These are phyloP conservation scores for Trichoderma asperellum DNA, from an alignment of 2,329 filamentous ascomycete species.

Conservation along the genomic window DNA sequence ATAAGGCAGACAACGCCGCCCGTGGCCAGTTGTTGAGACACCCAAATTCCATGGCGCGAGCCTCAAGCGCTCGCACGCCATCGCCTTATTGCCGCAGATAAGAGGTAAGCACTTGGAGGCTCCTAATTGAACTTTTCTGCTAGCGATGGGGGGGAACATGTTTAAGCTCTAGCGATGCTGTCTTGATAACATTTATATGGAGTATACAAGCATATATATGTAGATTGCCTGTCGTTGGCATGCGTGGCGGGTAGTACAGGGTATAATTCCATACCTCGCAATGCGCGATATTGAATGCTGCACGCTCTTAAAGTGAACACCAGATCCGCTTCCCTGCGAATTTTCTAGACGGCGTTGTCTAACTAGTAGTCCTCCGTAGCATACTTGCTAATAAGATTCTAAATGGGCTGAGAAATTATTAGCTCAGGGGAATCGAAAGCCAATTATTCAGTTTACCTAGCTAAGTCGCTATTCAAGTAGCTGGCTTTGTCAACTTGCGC, in stretches of 20 bases:
- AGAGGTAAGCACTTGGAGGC: background rate
- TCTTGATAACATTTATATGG: background rate
- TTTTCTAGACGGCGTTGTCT: background rate
- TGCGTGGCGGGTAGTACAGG: background rate
- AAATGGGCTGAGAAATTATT: background rate
- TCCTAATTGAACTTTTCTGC: constrained; percentile 4
- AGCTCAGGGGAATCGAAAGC: background rate
- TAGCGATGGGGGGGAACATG: constrained; percentile 2
- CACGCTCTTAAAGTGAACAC: background rate
- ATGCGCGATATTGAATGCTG: constrained; percentile 5
- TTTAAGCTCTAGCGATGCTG: background rate
- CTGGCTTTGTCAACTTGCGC: background rate
- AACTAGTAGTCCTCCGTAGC: background rate
- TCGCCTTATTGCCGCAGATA: constrained; percentile 12
- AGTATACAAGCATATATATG: background rate
- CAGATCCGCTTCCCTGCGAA: background rate
- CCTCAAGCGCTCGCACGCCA: constrained; percentile 27
- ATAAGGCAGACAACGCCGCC: constrained; percentile 15
- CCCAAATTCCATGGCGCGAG: constrained; percentile 25
- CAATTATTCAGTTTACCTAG: background rate
- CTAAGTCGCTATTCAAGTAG: background rate
- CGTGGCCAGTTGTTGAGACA: background rate
- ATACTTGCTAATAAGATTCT: background rate
- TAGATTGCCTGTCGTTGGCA: background rate
- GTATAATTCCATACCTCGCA: background rate